These are phyloP conservation scores for Ophiosphaerella herpotricha DNA, from an alignment of 2,329 filamentous ascomycete species.

Conservation along the genomic window DNA sequence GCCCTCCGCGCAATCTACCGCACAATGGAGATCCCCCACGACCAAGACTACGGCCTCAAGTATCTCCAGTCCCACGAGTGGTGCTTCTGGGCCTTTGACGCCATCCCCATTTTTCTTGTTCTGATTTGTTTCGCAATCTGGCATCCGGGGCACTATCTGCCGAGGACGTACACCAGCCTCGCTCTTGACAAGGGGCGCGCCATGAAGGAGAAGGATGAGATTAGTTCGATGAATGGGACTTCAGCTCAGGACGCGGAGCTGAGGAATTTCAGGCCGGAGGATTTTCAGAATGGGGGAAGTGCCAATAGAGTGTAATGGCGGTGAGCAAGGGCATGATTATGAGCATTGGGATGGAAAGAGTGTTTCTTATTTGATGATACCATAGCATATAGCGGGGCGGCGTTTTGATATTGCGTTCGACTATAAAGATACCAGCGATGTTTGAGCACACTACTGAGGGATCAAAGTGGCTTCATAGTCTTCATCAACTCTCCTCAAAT, in stretches of 20 bases:
- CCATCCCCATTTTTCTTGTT: slow-evolving; percentile 54
- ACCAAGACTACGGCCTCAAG: slow-evolving; percentile 49
- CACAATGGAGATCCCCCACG: slow-evolving; percentile 59
- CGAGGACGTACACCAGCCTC: slow-evolving; percentile 36
- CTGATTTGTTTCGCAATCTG: slow-evolving; percentile 56
- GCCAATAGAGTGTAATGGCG: slow-evolving; percentile 5
- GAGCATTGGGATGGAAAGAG: slow-evolving; percentile 1
- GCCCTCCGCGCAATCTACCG: slow-evolving; percentile 59
- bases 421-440: slow-evolving; percentile 12
- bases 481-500: neutral
- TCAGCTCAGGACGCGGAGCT: slow-evolving; percentile 13
- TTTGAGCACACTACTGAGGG: neutral
- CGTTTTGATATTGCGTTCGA: slow-evolving; percentile 8
- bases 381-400: slow-evolving; percentile 20
- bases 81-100: slow-evolving; percentile 59
- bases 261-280: slow-evolving; percentile 28
- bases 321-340: neutral
- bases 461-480: too few species aligned
- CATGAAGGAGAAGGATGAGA: slow-evolving; percentile 40
- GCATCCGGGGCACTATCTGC: slow-evolving; percentile 50
- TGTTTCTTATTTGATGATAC: slow-evolving; percentile 12
- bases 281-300: slow-evolving; percentile 19
- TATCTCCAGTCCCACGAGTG: slow-evolving; percentile 59
- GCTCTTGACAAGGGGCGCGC: slow-evolving; percentile 35
- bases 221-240: slow-evolving; percentile 20